Conservation (phyloP, 441 rosid genomes). For the Pelargonium australe region DNA sequence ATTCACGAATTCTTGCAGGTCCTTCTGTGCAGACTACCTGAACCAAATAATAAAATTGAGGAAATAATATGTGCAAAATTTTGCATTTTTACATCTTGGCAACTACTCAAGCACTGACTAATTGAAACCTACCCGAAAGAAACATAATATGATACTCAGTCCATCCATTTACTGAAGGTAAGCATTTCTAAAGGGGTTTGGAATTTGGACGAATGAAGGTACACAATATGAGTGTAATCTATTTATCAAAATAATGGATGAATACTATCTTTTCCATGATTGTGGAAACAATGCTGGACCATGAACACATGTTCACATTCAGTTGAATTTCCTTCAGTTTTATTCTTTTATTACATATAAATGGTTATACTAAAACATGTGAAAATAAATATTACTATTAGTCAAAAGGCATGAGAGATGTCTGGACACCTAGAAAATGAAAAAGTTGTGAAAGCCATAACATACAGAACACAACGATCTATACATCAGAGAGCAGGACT, state of each 20-base stretch:
- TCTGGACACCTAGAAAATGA: neutral
- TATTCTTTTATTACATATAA: neutral
- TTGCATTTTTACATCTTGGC: slow-evolving; percentile 9
- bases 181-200: neutral
- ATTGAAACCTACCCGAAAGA: neutral
- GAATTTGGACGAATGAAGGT: neutral
- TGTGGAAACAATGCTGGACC: neutral
- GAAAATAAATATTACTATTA: neutral
- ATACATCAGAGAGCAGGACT: neutral
- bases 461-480: neutral
- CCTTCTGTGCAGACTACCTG: slow-evolving; percentile 96
- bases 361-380: neutral
- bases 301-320: neutral
- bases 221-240: neutral
- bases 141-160: neutral
- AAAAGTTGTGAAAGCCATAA: neutral
- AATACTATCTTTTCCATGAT: neutral
- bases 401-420: neutral
- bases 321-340: neutral
- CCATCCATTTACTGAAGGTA: neutral
- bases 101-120: slow-evolving; percentile 10
- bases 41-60: slow-evolving; percentile 15
- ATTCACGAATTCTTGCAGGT: slow-evolving; percentile 83
- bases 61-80: slow-evolving; percentile 1
- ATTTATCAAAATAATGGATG: slow-evolving; percentile 4